Evolutionary conservation across 805 yeast species (phyloP).

Genomic region (Schwanniomyces pseudopolymorphus): DNA sequence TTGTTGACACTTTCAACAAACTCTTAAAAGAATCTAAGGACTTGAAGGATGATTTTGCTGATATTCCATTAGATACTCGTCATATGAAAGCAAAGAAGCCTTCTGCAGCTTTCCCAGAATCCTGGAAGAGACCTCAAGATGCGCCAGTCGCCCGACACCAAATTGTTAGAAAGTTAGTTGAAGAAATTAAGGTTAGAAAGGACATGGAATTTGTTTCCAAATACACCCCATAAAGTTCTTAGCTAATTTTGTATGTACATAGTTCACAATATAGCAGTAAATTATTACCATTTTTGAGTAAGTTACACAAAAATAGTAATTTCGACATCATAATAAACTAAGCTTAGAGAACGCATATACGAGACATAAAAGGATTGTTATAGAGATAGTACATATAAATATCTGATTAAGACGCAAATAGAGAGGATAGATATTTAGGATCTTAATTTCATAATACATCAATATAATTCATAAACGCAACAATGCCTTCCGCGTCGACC

Average conservation of each 20-base stretch:
- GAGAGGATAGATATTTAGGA: neutral
- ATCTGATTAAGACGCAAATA: neutral
- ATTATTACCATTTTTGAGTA: neutral
- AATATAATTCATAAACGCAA: slow-evolving; percentile 7
- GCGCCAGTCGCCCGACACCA: slow-evolving; percentile 53
- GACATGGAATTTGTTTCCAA: slow-evolving; percentile 31
- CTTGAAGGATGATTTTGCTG: slow-evolving; percentile 61
- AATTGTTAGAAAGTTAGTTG: slow-evolving; percentile 32
- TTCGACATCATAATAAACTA: neutral
- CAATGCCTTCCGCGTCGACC: slow-evolving; percentile 34
- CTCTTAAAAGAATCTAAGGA: slow-evolving; percentile 67
- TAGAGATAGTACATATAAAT: neutral
- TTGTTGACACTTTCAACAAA: slow-evolving; percentile 61
- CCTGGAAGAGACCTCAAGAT: slow-evolving; percentile 69
- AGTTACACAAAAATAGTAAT: slow-evolving; percentile 1
- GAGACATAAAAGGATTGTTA: neutral
- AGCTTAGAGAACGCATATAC: neutral
- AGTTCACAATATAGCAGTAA: neutral
- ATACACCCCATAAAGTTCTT: slow-evolving; percentile 17
- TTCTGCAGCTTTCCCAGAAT: slow-evolving; percentile 63
- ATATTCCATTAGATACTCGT: slow-evolving; percentile 80
- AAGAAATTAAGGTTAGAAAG: slow-evolving; percentile 28
- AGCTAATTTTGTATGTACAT: neutral
- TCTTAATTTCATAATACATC: neutral
- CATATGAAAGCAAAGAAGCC: slow-evolving; percentile 49